Evolutionary conservation across 2,329 filamentous ascomycete species (phyloP).

Genomic region (Hypoxylon sp.): DNA sequence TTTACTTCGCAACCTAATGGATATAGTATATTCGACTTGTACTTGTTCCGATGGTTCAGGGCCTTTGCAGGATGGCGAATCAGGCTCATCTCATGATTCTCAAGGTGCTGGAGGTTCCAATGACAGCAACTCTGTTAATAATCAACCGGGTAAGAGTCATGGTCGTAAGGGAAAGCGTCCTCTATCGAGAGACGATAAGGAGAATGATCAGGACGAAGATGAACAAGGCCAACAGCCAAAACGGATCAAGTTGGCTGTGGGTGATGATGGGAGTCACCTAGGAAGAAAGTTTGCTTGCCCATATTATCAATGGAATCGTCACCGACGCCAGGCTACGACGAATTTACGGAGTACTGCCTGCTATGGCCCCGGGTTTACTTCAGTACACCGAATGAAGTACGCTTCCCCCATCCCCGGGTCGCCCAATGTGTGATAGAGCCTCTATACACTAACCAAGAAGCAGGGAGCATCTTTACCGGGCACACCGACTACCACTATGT

Average conservation of each 20-base stretch:
- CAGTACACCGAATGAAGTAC: background rate
- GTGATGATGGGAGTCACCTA: background rate
- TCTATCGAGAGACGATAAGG: background rate
- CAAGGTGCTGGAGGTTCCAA: background rate
- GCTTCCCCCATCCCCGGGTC: too few species aligned
- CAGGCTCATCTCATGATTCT: background rate
- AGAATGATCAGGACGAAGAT: background rate
- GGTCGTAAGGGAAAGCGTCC: background rate
- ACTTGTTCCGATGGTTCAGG: background rate
- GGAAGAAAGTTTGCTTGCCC: background rate
- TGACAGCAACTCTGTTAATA: background rate
- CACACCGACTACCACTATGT: background rate
- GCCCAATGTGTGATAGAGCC: background rate
- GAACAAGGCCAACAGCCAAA: background rate
- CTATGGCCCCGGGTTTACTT: background rate
- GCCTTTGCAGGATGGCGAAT: background rate
- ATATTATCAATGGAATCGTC: background rate
- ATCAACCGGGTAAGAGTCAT: background rate
- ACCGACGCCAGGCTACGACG: background rate
- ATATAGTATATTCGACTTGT: background rate
- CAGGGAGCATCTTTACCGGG: slow-evolving; percentile 5
- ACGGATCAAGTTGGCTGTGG: background rate
- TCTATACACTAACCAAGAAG: background rate
- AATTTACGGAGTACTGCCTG: background rate
- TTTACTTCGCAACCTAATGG: background rate